A percentile compares a stretch with the other conserved stretches of the same genome.
phyloP scores from a whole-genome alignment of 176 grass and related monocot species.

The Oryza meyeriana region DNA sequence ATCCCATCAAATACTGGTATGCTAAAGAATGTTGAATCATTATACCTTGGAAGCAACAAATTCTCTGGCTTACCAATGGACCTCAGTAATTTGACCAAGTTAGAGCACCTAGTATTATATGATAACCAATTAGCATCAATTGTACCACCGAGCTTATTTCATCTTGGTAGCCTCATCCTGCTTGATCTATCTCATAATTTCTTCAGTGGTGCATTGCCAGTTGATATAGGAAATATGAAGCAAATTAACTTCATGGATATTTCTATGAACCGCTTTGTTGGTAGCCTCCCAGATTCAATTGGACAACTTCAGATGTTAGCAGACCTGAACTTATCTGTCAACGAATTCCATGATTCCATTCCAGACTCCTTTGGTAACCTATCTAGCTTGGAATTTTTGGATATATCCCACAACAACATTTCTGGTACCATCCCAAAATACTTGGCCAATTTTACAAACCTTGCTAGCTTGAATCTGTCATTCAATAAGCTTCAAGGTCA shows the following conservation, averaged over 20 bases:
- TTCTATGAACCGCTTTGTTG: neutral
- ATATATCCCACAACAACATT: neutral
- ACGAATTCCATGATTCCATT: neutral
- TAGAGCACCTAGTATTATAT: neutral
- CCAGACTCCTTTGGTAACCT: neutral
- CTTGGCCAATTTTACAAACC: neutral
- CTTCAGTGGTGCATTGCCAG: neutral
- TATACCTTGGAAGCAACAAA: neutral
- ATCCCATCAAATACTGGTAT: neutral
- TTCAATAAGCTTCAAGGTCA: constrained; percentile 6
- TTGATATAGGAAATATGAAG: neutral
- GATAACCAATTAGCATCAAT: neutral
- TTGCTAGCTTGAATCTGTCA: neutral
- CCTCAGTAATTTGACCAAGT: neutral
- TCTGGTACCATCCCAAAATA: neutral
- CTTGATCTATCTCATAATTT: neutral
- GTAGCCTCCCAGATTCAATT: neutral
- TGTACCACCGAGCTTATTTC: neutral
- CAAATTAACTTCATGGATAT: neutral
- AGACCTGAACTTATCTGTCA: neutral
- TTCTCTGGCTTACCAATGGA: neutral
- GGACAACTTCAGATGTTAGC: neutral
- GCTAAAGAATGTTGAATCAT: neutral
- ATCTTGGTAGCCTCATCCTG: neutral
- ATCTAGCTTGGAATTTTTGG: neutral